Evolutionary conservation across 1,139 yeast species (phyloP).

Genomic region (Candida sp.): DNA sequence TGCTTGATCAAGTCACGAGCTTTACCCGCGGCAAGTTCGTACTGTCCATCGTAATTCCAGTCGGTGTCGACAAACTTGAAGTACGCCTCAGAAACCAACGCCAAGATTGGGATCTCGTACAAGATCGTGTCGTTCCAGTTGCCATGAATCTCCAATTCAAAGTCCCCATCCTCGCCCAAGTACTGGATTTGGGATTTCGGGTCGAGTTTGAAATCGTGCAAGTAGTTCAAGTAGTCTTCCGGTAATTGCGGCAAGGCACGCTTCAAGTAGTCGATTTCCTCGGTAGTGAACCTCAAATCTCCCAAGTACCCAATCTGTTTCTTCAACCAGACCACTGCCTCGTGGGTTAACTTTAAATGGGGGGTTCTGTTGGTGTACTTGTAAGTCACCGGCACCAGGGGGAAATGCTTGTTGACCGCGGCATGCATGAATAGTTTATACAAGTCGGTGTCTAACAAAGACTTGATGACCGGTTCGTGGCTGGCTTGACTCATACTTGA

Average conservation of each 20-base stretch:
- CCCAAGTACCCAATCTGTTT: conserved; percentile 57
- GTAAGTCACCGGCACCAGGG: conserved; percentile 66
- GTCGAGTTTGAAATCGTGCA: conserved; percentile 56
- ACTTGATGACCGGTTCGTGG: conserved; percentile 52
- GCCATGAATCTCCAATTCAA: conserved; percentile 68
- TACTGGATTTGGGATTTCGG: conserved; percentile 66
- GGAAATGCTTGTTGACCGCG: conserved; percentile 80
- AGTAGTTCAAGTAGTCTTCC: conserved; percentile 58
- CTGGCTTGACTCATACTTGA: not conserved
- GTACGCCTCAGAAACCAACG: conserved; percentile 90
- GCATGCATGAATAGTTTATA: conserved; percentile 98
- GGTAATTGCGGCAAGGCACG: conserved; percentile 71
- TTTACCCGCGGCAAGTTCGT: conserved; percentile 65
- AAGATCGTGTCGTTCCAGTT: conserved; percentile 84
- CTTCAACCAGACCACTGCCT: conserved; percentile 77
- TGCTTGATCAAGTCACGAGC: conserved; percentile 53
- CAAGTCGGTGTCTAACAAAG: conserved; percentile 91
- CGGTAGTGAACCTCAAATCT: conserved; percentile 55
- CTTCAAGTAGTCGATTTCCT: conserved; percentile 68
- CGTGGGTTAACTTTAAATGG: conserved; percentile 58
- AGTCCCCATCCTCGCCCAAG: conserved; percentile 36
- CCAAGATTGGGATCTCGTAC: conserved; percentile 88
- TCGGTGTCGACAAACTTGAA: conserved; percentile 90
- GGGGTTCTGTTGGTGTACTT: conserved; percentile 85
- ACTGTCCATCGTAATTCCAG: conserved; percentile 82